phyloP scores from a whole-genome alignment of 768 basidiomycete genomes.

The Rhizopogon rudus region DNA sequence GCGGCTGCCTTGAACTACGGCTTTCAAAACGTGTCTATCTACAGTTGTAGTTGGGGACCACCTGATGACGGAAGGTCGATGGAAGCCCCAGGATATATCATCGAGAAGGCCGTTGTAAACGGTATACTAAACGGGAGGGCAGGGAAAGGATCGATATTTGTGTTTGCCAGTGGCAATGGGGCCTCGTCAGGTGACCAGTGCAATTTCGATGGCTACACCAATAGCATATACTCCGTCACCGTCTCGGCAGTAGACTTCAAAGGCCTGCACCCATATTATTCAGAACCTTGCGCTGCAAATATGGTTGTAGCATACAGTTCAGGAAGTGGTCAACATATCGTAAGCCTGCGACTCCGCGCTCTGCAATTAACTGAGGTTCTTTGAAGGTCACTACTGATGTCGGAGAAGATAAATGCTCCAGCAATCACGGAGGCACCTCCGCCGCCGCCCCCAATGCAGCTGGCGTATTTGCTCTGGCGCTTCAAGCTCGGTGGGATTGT shows the following conservation, averaged over 20 bases:
- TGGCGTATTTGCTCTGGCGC: constrained; percentile 87
- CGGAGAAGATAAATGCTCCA: constrained; percentile 77
- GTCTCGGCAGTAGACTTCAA: constrained; percentile 94
- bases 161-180: constrained; percentile 97
- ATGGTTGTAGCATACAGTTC: constrained; percentile 96
- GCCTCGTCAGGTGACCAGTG: constrained; percentile 91
- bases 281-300: constrained; percentile 96
- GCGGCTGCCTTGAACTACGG: constrained; percentile 93
- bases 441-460: constrained; percentile 97
- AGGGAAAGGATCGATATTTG: constrained; percentile 91
- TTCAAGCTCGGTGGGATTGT: constrained; percentile 69
- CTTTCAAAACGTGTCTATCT: constrained; percentile 87
- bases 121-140: constrained; percentile 86
- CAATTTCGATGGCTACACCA: constrained; percentile 99
- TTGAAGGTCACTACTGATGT: constrained; percentile 89
- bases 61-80: constrained; percentile 92
- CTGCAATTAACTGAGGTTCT: neutral
- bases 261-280: constrained; percentile 94
- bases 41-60: constrained; percentile 98
- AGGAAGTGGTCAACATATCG: constrained; percentile 89
- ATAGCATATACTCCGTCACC: constrained; percentile 94
- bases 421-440: constrained; percentile 90
- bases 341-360: constrained; percentile 35
- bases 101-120: constrained; percentile 90
- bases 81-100: constrained; percentile 90